Base-by-base conservation (phyloP, 2,329 filamentous ascomycete species). In the Hypoxylon sp. region DNA sequence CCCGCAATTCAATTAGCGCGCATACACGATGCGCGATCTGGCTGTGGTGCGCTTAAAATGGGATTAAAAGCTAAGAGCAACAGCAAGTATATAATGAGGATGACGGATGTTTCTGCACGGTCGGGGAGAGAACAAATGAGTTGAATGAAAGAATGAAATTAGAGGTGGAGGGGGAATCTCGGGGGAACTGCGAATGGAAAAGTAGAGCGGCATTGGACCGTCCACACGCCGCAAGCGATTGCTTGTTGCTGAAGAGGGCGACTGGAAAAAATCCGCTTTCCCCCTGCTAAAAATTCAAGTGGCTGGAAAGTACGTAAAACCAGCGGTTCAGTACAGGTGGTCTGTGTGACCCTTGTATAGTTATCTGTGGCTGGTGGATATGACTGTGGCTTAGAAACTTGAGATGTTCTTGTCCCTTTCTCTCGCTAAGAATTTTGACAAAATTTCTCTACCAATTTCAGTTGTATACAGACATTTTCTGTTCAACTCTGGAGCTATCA, bases 61-160 rank as follows among this genome's bases (percentile, higher is more conserved):
- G 26, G 28, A 59, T 42, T 44, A 52, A 36, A n/a, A 45, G 42
- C 24, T 14, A 44, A 30, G 14, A 55, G 46, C 40, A 52, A 65
- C 28, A 60, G 59, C 57, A 53, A 64, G 33, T 59, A 64, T 64
- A 65, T 61, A 67, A 50, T 20, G 30, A 38, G 36, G 45, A 45
- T 56, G 49, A 46, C n/a, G 45, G 52, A 24, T 36, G 57, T 60
- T 48, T 66, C 64, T 64, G 67, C 61, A 61, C 24, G 30, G 52
- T 56, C 54, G 64, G 49, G 44, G 52, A 40, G 53, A 59, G 64
- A 53, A 55, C 62, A 58, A 64, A 65, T 61, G 62, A 54, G 64
- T 67, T 67, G 67, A 61, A 65, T 62, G 59, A 67, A 64, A 65
- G 66, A 66, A 59, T 63, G 63, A 64, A 67, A 67, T 67, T 69